Evolutionary conservation across 805 yeast species (phyloP), one percentile per base, ranked within the genome.

Genomic region (Candida cerambycidarum): DNA sequence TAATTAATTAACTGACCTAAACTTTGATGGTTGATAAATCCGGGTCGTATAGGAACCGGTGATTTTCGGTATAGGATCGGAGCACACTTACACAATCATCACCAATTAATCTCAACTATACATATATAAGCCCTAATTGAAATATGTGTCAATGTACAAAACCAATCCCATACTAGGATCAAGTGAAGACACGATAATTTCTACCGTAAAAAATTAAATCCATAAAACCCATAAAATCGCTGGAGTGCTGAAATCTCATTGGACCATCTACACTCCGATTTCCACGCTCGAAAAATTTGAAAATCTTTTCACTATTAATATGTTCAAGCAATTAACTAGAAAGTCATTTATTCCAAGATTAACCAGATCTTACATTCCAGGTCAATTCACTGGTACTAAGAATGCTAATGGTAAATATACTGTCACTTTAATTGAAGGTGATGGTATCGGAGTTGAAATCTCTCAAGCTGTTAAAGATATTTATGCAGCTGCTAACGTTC

Each of bases 381-480:
- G 75, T 49, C 83, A 81, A 63, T 82, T 76, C 71, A 74, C 81
- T 51, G 87, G 88, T 51, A 32, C 65, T 52, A 81, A 79, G 62
- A 78, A 78, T 48, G 71, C 83, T 47, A 80, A 85, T 49, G 98
- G 98, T 52, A 86, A 85, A 59, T 92, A 82, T 75, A 81, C 88
- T 42, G 99, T 93, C 51, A 92, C 99, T 34, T 77, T 93, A 73
- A 92, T 93, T 58, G 97, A 90, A 73, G 99, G 99, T 78, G 89
- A 92, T 56, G 98, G 98, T 60, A 78, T 84, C 39, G 99, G 99
- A 58, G 78, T 83, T 40, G 99, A 93, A 71, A 93, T 93, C 65
- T 85, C 98, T 53, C 81, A 86, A 59, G 87, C 98, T 39, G 97
- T 93, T 54, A 87, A 90, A 76, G 80, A 85, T 53, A 92, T 93